Percentiles rank a stretch among this genome's conserved stretches.
These are phyloP conservation scores for Paramecium bursaria DNA, from an alignment of 73 alveolate species.

Conservation along the genomic window DNA sequence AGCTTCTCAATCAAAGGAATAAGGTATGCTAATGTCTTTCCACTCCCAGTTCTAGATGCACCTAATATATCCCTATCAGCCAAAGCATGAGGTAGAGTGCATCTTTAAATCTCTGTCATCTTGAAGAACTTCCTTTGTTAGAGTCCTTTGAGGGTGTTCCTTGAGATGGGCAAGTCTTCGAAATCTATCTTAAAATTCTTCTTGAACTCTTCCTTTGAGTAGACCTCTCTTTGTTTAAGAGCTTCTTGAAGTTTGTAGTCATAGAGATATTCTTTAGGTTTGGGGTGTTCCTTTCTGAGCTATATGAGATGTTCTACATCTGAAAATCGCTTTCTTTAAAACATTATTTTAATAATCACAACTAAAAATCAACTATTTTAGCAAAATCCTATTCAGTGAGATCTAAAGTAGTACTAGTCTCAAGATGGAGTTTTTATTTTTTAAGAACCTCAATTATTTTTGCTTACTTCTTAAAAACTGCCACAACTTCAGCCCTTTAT, in stretches of 20 bases:
- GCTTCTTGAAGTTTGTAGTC: conserved; percentile 67
- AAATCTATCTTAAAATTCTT: conserved; percentile 78
- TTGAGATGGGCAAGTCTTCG: conserved; percentile 84
- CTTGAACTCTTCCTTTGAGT: conserved; percentile 62
- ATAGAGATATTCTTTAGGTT: conserved; percentile 58
- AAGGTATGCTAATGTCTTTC: conserved; percentile 85
- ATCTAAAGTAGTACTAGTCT: conserved; percentile 26
- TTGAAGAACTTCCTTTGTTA: conserved; percentile 81
- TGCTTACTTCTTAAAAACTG: conserved; percentile 39
- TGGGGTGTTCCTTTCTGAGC: conserved; percentile 1
- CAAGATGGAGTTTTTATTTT: conserved; percentile 29
- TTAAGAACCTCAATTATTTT: conserved; percentile 38
- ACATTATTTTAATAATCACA: no score
- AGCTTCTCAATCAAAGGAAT: conserved; percentile 84
- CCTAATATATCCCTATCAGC: conserved; percentile 92
- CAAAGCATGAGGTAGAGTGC: conserved; percentile 91
- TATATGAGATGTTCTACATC: conserved; percentile 45
- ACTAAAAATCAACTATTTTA: conserved; percentile 35
- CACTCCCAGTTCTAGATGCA: conserved; percentile 93
- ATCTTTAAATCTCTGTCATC: conserved; percentile 94
- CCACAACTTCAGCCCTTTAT: conserved; percentile 52
- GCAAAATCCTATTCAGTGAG: conserved; percentile 54
- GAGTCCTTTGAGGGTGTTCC: conserved; percentile 76
- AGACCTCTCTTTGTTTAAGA: conserved; percentile 47
- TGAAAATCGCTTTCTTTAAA: conserved; percentile 5